Evolutionary conservation across 106 monocot species (phyloP).

Genomic region (Phalaenopsis equestris): DNA sequence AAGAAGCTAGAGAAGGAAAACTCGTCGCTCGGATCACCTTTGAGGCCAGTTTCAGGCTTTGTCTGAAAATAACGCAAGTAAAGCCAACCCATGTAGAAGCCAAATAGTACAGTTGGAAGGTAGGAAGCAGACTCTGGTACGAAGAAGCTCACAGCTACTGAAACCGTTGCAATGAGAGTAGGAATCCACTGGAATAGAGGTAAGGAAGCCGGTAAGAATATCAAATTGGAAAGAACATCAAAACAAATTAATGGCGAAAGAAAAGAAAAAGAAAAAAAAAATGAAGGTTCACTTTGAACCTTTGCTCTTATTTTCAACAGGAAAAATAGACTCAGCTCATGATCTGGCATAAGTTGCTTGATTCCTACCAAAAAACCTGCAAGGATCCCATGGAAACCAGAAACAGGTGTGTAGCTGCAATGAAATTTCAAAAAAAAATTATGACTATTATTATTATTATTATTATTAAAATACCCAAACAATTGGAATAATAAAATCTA

Average conservation of each 20-base stretch:
- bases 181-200: conserved; percentile 63
- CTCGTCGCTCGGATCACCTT: conserved; percentile 95
- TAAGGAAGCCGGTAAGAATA: conserved; percentile 4
- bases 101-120: conserved; percentile 76
- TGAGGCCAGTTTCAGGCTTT: conserved; percentile 78
- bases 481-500: neutral
- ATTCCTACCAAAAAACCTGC: conserved; percentile 80
- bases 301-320: conserved; percentile 68
- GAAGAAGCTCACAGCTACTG: conserved; percentile 57
- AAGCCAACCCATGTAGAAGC: conserved; percentile 84
- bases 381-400: conserved; percentile 85
- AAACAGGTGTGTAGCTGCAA: conserved; percentile 73
- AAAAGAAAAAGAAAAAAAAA: neutral
- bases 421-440: neutral
- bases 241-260: neutral
- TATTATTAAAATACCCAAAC: neutral
- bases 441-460: neutral
- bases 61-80: conserved; percentile 91
- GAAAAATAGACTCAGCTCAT: conserved; percentile 49
- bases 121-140: conserved; percentile 37
- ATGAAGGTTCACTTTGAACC: conserved; percentile 22
- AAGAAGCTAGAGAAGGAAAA: conserved; percentile 91
- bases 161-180: conserved; percentile 47
- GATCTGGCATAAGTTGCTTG: conserved; percentile 92
- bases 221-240: neutral